Conservation (phyloP, 2,329 filamentous ascomycete genomes). For the Colletotrichum sp. region DNA sequence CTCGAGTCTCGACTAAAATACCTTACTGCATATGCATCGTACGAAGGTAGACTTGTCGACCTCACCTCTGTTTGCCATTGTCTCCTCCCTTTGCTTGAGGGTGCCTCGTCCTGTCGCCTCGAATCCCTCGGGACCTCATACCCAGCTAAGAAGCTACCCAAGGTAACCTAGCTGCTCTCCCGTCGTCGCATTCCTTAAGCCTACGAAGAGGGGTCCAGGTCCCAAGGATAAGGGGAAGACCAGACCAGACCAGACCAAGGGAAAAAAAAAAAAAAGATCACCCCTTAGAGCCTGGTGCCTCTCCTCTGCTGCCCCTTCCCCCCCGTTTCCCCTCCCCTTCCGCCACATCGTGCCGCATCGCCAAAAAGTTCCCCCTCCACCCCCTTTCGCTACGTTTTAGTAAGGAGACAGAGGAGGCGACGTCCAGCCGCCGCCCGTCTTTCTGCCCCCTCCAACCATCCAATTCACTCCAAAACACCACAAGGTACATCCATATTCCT, state of each 20-base stretch:
- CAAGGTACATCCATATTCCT: not conserved
- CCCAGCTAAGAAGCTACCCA: not conserved
- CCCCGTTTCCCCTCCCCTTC: not conserved
- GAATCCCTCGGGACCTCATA: not conserved
- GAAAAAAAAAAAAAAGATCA: not conserved
- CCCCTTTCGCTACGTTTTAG: not conserved
- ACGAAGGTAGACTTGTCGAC: not conserved
- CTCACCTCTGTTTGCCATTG: not conserved
- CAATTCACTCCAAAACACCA: not conserved
- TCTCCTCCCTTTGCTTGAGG: not conserved
- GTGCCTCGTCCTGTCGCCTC: not conserved
- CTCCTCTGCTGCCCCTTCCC: not conserved
- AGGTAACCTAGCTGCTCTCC: slow-evolving; percentile 3
- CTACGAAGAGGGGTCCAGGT: not conserved
- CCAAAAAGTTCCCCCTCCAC: not conserved
- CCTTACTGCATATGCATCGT: not conserved
- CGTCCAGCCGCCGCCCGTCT: not conserved
- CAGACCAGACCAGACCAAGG: too few species aligned
- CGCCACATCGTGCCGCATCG: not conserved
- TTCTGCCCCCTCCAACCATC: not conserved
- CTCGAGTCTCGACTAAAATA: not conserved
- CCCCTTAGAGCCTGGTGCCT: not conserved
- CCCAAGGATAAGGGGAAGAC: not conserved
- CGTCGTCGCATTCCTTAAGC: not conserved
- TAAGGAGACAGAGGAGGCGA: not conserved